These are phyloP conservation scores for Cytauxzoon felis DNA, from an alignment of 169 alveolate genomes.

Conservation along the genomic window DNA sequence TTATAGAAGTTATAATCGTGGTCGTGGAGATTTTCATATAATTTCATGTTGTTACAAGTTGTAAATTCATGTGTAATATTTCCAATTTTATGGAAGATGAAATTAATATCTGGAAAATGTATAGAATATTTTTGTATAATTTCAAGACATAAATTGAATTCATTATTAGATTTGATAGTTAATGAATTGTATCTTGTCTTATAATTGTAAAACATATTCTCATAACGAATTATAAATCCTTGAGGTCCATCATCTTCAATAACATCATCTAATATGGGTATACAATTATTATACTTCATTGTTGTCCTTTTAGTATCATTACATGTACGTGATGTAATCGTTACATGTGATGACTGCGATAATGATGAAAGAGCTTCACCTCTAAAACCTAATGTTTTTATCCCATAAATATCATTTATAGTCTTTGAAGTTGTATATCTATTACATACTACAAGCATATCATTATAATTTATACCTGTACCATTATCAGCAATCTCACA, in stretches of 20 bases:
- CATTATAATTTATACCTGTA: conserved; percentile 88
- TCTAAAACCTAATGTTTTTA: conserved; percentile 95
- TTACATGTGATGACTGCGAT: conserved; percentile 87
- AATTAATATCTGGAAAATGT: conserved; percentile 85
- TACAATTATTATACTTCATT: conserved; percentile 80
- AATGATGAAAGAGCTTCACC: conserved; percentile 98
- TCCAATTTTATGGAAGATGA: conserved; percentile 74
- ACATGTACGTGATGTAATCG: conserved; percentile 83
- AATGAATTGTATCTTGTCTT: conserved; percentile 57
- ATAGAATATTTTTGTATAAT: conserved; percentile 88
- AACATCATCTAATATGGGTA: conserved; percentile 64
- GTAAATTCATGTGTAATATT: conserved; percentile 72
- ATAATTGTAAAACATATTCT: conserved; percentile 69
- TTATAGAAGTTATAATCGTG: no score
- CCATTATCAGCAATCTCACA: conserved; percentile 95
- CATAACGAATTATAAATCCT: conserved; percentile 70
- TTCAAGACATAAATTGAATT: conserved; percentile 83
- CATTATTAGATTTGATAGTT: conserved; percentile 68
- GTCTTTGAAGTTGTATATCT: conserved; percentile 95
- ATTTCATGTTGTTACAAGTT: conserved; percentile 56
- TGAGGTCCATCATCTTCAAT: conserved; percentile 61
- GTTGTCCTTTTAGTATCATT: conserved; percentile 76
- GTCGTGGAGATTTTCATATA: conserved; percentile 41
- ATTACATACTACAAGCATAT: conserved; percentile 90
- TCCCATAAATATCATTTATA: conserved; percentile 80